A percentile compares a stretch with the other conserved stretches of the same genome.
Conservation (phyloP, 306 rosid genomes). For the Sesbania bispinosa region DNA sequence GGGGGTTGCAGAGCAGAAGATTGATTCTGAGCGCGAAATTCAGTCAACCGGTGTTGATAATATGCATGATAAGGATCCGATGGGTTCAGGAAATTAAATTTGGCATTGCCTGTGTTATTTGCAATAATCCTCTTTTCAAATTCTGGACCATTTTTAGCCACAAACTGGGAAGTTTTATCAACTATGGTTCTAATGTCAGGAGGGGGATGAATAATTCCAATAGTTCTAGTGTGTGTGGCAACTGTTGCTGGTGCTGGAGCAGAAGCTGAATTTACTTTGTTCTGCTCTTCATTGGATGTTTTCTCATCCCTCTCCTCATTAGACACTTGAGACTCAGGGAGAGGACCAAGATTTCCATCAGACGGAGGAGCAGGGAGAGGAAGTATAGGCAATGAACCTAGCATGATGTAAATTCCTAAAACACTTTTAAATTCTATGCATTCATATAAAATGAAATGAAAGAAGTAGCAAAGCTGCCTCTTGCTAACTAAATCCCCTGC, state of each 20-base stretch:
- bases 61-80: constrained; percentile 88
- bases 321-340: constrained; percentile 48
- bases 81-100: constrained; percentile 69
- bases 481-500: constrained; percentile 15
- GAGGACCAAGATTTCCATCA: constrained; percentile 71
- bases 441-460: constrained; percentile 1
- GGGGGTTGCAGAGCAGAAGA: constrained; percentile 49
- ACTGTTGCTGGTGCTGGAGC: constrained; percentile 27
- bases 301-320: constrained; percentile 35
- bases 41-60: constrained; percentile 83
- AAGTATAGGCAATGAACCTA: constrained; percentile 70
- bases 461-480: constrained; percentile 9
- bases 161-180: constrained; percentile 86
- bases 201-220: constrained; percentile 94
- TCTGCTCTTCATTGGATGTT: constrained; percentile 38
- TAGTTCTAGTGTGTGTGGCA: constrained; percentile 85
- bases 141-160: constrained; percentile 85
- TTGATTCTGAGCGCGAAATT: constrained; percentile 75
- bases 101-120: constrained; percentile 69
- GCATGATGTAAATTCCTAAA: constrained; percentile 36
- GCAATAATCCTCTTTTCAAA: constrained; percentile 90
- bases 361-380: constrained; percentile 87
- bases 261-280: too few species aligned
- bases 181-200: constrained; percentile 85
- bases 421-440: neutral